Evolutionary conservation across 176 grass and related monocot genomes (phyloP), one percentile per base, ranked within the genome.

Genomic region (Rhynchospora tenuis): DNA sequence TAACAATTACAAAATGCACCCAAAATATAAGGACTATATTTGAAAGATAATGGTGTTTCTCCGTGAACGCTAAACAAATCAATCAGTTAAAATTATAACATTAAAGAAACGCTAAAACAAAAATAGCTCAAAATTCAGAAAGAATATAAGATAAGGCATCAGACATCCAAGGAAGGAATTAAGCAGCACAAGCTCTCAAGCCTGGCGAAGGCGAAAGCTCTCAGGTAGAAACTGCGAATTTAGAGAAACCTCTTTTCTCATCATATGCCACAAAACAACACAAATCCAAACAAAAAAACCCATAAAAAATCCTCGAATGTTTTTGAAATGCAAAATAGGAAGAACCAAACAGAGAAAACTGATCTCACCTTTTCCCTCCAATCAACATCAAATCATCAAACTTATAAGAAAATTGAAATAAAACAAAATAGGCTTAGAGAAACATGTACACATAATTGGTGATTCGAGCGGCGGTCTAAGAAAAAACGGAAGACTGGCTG

Each of bases 81-180:
- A n/a, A n/a, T n/a, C n/a, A n/a, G n/a, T n/a, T n/a, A n/a, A n/a
- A n/a, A n/a, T n/a, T n/a, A n/a, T n/a, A n/a, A n/a, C n/a, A n/a
- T n/a, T n/a, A n/a, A 38, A 38, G 33, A 38, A 38, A 38, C 0
- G 2, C 2, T 38, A 0, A 42, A 19, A 68, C 6, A 3, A 16
- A 42, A 68, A 38, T 0, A 59, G 0, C 33, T 4, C 33, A 38
- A 15, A 66, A 66, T 31, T 66, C 1, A 17, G 3, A 43, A 43
- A 16, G 43, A 7, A 8, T 5, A 19, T 42, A 38, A n/a, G 3
- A 19, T 31, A 51, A 79, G 26, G 51, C 56, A 51, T 79, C 76
- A 79, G 76, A 79, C 76, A 79, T 79, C 76, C 76, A 79, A 79
- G 76, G 76, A 79, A 79, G 76, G 76, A 79, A 57, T 69, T 79